A percentile compares a stretch with the other conserved stretches of the same genome.
Conservation (phyloP, 495 filamentous ascomycete species). For the Trichoderma orchidacearum region DNA sequence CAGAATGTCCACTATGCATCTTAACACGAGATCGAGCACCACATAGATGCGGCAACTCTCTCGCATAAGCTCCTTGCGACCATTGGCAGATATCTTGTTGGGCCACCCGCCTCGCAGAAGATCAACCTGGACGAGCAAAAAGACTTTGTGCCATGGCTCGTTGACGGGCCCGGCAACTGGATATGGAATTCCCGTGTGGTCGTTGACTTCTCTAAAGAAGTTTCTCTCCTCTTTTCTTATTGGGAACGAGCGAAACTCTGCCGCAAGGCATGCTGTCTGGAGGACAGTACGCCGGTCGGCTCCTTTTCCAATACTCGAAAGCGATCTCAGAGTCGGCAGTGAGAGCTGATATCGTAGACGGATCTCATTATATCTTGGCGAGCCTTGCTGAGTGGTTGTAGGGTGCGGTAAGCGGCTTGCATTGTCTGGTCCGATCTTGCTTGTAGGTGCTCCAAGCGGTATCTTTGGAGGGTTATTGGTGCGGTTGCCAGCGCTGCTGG, state of each 20-base stretch:
- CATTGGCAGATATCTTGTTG: conserved; percentile 43
- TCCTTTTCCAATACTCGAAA: neutral
- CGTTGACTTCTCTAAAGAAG: conserved; percentile 74
- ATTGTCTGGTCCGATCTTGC: too few species aligned
- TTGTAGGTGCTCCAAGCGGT: too few species aligned
- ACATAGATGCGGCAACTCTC: conserved; percentile 66
- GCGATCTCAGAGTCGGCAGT: neutral
- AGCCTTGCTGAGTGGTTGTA: neutral
- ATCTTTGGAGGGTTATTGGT: too few species aligned
- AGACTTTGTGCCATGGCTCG: conserved; percentile 69
- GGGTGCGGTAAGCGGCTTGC: neutral
- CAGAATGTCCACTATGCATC: conserved; percentile 60
- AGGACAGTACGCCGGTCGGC: conserved; percentile 1
- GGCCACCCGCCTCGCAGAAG: conserved; percentile 67
- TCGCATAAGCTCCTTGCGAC: conserved; percentile 45
- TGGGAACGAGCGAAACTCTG: conserved; percentile 46
- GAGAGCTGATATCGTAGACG: conserved; percentile 2
- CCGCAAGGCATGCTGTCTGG: conserved; percentile 9
- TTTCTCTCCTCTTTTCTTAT: conserved; percentile 63
- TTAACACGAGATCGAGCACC: conserved; percentile 57
- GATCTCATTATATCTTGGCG: neutral
- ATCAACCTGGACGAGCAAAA: conserved; percentile 67
- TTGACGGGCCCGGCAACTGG: conserved; percentile 68
- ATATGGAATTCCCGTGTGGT: conserved; percentile 54
- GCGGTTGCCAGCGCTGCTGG: too few species aligned